Evolutionary conservation across 1,284 basidiomycete genomes (phyloP).

Genomic region (Marasmius tenuissimus): DNA sequence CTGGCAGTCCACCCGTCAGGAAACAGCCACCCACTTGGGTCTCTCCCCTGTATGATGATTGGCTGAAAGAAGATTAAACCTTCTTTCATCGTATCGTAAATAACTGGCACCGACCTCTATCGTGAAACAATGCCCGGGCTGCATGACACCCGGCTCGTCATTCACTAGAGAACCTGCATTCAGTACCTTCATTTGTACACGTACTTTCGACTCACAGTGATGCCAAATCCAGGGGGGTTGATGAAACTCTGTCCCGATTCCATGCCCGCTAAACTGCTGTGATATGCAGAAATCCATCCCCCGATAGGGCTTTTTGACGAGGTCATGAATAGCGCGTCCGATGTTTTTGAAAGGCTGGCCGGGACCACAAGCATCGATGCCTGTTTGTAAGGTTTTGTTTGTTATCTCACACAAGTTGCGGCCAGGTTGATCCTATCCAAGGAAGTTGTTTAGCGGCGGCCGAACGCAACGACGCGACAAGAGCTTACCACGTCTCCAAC

Average conservation of each 20-base stretch:
- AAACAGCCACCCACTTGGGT: conserved; percentile 71
- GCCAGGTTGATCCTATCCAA: conserved; percentile 63
- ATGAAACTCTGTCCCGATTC: conserved; percentile 86
- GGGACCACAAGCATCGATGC: conserved; percentile 77
- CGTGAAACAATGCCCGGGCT: conserved; percentile 84
- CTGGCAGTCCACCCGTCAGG: conserved; percentile 89
- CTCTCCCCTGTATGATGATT: conserved; percentile 70
- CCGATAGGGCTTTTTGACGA: conserved; percentile 31
- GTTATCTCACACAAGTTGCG: conserved; percentile 63
- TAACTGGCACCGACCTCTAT: conserved; percentile 60
- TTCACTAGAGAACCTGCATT: conserved; percentile 52
- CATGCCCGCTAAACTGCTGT: conserved; percentile 80
- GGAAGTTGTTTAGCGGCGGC: not conserved
- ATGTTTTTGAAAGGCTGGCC: conserved; percentile 74
- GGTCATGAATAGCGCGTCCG: conserved; percentile 71
- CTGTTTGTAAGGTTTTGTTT: conserved; percentile 67
- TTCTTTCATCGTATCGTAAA: not conserved
- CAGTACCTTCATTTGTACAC: not conserved
- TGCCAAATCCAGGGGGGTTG: conserved; percentile 85
- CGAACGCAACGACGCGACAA: not conserved
- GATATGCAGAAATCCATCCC: conserved; percentile 57
- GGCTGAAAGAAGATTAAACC: conserved; percentile 47
- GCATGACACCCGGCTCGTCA: conserved; percentile 77
- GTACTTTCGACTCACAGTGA: conserved; percentile 25
- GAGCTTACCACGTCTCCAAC: conserved; percentile 69